Conservation (phyloP, 2,329 filamentous ascomycete genomes). For the Knufia fluminis region DNA sequence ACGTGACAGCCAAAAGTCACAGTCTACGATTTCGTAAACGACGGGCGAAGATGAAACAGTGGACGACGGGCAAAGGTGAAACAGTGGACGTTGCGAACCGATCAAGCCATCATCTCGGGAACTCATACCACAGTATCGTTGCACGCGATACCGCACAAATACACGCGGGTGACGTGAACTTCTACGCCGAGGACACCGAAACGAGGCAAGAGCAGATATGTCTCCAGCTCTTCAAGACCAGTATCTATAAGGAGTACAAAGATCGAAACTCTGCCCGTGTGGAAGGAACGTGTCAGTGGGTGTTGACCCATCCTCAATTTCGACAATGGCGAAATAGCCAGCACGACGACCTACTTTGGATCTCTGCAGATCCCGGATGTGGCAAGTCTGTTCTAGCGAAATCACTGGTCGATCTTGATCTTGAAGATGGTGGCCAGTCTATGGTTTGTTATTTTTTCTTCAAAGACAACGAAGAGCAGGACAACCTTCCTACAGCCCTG, state of each 20-base stretch:
- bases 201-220: constrained; percentile 15
- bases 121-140: neutral
- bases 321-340: constrained; percentile 22
- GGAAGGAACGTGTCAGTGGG: constrained; percentile 29
- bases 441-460: constrained; percentile 32
- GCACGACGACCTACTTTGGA: constrained; percentile 28
- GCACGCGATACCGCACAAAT: neutral
- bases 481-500: constrained; percentile 24
- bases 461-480: constrained; percentile 29
- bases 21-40: too few species aligned
- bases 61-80: too few species aligned
- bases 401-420: constrained; percentile 26
- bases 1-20: too few species aligned
- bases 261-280: constrained; percentile 26
- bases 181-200: neutral
- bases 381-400: constrained; percentile 32
- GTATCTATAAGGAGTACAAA: constrained; percentile 26
- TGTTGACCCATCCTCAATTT: constrained; percentile 25
- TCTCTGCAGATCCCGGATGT: constrained; percentile 32
- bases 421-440: constrained; percentile 12
- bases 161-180: neutral
- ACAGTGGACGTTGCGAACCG: too few species aligned
- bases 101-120: too few species aligned
- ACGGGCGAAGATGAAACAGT: too few species aligned
- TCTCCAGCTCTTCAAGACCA: constrained; percentile 23